These are phyloP conservation scores for Trypethelium eluteriae DNA, from an alignment of 495 filamentous ascomycete genomes.

Conservation along the genomic window DNA sequence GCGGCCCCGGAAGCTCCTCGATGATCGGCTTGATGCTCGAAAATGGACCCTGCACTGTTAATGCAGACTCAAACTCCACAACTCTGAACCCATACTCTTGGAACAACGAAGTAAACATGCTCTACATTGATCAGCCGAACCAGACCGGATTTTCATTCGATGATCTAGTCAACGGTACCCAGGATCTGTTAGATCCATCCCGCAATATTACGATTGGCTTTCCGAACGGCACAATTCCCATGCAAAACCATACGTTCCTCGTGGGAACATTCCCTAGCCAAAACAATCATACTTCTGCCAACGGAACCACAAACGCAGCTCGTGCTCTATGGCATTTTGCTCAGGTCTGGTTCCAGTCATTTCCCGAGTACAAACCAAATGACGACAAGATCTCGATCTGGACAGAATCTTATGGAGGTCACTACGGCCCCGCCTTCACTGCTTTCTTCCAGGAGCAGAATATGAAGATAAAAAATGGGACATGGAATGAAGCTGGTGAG, in stretches of 20 bases:
- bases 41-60: slow-evolving; percentile 35
- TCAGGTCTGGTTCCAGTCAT: slow-evolving; percentile 50
- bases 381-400: slow-evolving; percentile 48
- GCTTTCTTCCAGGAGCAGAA: slow-evolving; percentile 32
- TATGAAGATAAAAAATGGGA: slow-evolving; percentile 27
- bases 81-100: neutral
- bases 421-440: slow-evolving; percentile 45
- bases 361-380: slow-evolving; percentile 49
- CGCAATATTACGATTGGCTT: slow-evolving; percentile 23
- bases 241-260: slow-evolving; percentile 53
- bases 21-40: slow-evolving; percentile 34
- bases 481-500: slow-evolving; percentile 21
- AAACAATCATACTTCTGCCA: slow-evolving; percentile 40
- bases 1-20: slow-evolving; percentile 42
- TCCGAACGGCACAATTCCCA: slow-evolving; percentile 37
- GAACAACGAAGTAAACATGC: slow-evolving; percentile 23
- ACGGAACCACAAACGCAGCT: slow-evolving; percentile 47
- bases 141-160: slow-evolving; percentile 54
- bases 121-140: slow-evolving; percentile 43
- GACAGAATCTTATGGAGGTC: slow-evolving; percentile 53
- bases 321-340: slow-evolving; percentile 52
- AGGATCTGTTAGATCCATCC: slow-evolving; percentile 33
- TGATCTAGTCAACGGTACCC: slow-evolving; percentile 45
- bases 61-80: slow-evolving; percentile 5
- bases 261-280: slow-evolving; percentile 54